Evolutionary conservation across 352 stramenopile genomes (phyloP).

Genomic region (Phytopythium helicoides): DNA sequence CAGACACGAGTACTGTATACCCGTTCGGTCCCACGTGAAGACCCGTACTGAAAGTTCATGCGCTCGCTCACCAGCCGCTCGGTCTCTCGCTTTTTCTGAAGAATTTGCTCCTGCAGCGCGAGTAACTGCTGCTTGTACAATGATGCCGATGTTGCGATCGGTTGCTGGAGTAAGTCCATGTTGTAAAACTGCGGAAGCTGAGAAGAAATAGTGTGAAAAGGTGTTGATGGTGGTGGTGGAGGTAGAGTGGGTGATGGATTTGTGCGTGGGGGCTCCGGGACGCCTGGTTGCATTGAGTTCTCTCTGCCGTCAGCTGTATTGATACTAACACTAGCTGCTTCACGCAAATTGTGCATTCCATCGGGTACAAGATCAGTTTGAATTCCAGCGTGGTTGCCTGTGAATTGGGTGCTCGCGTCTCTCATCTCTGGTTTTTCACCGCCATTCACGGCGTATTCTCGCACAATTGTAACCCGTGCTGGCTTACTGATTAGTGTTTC

Average conservation of each 20-base stretch:
- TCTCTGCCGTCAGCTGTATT: no score
- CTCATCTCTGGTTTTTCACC: conserved; percentile 37
- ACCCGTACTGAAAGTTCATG: conserved; percentile 58
- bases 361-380: conserved; percentile 62
- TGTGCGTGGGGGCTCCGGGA: no score
- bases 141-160: conserved; percentile 36
- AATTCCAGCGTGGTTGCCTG: conserved; percentile 67
- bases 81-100: conserved; percentile 62
- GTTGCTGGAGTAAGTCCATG: conserved; percentile 30
- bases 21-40: conserved; percentile 48
- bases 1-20: conserved; percentile 15
- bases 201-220: conserved; percentile 6
- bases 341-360: conserved; percentile 44
- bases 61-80: conserved; percentile 57
- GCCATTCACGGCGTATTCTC: conserved; percentile 32
- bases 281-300: no score
- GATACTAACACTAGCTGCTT: no score
- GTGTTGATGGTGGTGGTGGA: background rate
- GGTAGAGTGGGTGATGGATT: background rate
- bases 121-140: conserved; percentile 70
- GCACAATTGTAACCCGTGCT: conserved; percentile 43
- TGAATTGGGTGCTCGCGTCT: conserved; percentile 70
- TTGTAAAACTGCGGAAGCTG: conserved; percentile 22
- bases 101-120: conserved; percentile 59
- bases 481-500: conserved; percentile 4